phyloP scores from a whole-genome alignment of 1,284 basidiomycete species.

The Ustilago xerochloae region DNA sequence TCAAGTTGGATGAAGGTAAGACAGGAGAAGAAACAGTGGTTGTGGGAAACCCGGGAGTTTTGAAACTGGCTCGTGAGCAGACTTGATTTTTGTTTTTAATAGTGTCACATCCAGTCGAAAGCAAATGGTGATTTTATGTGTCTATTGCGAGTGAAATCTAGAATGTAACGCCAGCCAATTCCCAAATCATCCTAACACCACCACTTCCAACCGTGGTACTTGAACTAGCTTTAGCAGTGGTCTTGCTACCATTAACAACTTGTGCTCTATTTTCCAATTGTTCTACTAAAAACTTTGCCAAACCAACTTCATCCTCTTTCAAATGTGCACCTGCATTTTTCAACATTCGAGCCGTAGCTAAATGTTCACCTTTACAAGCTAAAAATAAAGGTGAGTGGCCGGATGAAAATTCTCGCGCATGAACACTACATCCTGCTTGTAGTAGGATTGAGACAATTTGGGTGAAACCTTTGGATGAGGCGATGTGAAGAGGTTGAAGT shows the following conservation, averaged over 20 bases:
- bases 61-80: constrained; percentile 18
- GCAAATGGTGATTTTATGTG: background rate
- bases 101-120: too few species aligned
- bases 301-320: constrained; percentile 53
- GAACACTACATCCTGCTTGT: constrained; percentile 84
- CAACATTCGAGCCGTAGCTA: constrained; percentile 51
- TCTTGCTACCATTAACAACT: background rate
- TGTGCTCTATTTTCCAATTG: background rate
- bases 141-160: background rate
- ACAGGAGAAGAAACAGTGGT: background rate
- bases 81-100: background rate
- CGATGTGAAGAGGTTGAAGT: constrained; percentile 80
- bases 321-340: constrained; percentile 64
- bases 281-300: constrained; percentile 29
- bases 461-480: constrained; percentile 77
- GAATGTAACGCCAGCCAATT: constrained; percentile 26
- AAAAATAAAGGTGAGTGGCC: constrained; percentile 79
- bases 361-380: constrained; percentile 61
- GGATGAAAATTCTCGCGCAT: constrained; percentile 76
- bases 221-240: background rate
- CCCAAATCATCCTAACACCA: constrained; percentile 18
- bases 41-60: constrained; percentile 4
- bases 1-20: constrained; percentile 19
- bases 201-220: background rate
- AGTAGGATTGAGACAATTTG: constrained; percentile 76